phyloP scores from a whole-genome alignment of 1,284 basidiomycete species.

The Puccinia coronata region DNA sequence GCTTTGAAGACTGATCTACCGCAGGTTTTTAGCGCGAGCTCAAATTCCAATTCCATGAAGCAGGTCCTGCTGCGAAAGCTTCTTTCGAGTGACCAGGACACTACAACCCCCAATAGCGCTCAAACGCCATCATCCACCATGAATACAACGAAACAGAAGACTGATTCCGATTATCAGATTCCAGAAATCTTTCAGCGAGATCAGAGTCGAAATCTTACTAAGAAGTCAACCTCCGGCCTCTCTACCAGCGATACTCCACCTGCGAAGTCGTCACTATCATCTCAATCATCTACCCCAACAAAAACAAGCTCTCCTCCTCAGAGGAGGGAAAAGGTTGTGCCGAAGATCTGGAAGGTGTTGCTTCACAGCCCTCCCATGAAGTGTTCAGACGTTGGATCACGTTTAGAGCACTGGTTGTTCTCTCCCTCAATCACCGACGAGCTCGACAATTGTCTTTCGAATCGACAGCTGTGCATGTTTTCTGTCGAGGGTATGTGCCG shows the following conservation, averaged over 20 bases:
- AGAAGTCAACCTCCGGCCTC: background rate
- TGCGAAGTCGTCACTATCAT: background rate
- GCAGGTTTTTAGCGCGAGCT: constrained; percentile 20
- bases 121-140: background rate
- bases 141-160: background rate
- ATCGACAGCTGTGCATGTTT: constrained; percentile 19
- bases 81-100: constrained; percentile 17
- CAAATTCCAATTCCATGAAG: constrained; percentile 31
- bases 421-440: constrained; percentile 23
- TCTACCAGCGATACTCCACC: background rate
- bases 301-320: background rate
- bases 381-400: background rate
- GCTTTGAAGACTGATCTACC: constrained; percentile 43
- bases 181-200: constrained; percentile 43
- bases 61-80: constrained; percentile 32
- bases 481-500: constrained; percentile 40
- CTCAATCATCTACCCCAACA: background rate
- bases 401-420: constrained; percentile 40
- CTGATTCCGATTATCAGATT: constrained; percentile 35
- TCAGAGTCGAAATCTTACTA: background rate
- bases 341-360: constrained; percentile 24
- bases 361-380: background rate
- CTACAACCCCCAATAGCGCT: background rate
- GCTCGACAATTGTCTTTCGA: constrained; percentile 3
- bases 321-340: constrained; percentile 25